phyloP scores from a whole-genome alignment of 2,329 filamentous ascomycete species.

The Coniochaeta sp. region DNA sequence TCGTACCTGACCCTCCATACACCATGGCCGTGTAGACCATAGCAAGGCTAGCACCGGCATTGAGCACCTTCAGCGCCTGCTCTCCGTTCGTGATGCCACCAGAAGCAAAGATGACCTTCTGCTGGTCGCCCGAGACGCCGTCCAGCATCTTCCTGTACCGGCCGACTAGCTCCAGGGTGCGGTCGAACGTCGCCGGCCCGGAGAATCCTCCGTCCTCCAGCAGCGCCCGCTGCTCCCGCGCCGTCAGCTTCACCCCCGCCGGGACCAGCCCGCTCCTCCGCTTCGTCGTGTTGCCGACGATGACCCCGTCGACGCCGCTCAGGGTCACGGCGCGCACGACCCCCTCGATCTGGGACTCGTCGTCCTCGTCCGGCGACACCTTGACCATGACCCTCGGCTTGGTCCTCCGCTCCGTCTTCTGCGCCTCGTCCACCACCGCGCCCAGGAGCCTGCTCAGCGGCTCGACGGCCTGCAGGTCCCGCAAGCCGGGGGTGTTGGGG shows the following conservation, averaged over 20 bases:
- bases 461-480: slow-evolving; percentile 77
- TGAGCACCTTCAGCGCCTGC: slow-evolving; percentile 73
- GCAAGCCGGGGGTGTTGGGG: slow-evolving; percentile 88
- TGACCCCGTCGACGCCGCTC: slow-evolving; percentile 87
- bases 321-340: slow-evolving; percentile 79
- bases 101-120: slow-evolving; percentile 86
- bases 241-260: slow-evolving; percentile 54
- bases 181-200: slow-evolving; percentile 79
- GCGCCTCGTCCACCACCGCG: slow-evolving; percentile 75
- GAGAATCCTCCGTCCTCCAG: slow-evolving; percentile 83
- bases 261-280: slow-evolving; percentile 66
- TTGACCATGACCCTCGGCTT: slow-evolving; percentile 93
- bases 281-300: slow-evolving; percentile 96
- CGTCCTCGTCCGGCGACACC: slow-evolving; percentile 92
- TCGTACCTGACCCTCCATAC: slow-evolving; percentile 57
- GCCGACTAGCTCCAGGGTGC: slow-evolving; percentile 70
- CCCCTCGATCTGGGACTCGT: slow-evolving; percentile 73
- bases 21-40: slow-evolving; percentile 81
- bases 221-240: slow-evolving; percentile 60
- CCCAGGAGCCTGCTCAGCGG: slow-evolving; percentile 74
- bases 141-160: slow-evolving; percentile 69
- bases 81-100: slow-evolving; percentile 87
- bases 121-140: slow-evolving; percentile 17
- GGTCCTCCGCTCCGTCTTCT: slow-evolving; percentile 58
- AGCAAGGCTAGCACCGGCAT: slow-evolving; percentile 83